Conservation (phyloP, 495 filamentous ascomycete genomes). For the Haplographium delicatum region DNA sequence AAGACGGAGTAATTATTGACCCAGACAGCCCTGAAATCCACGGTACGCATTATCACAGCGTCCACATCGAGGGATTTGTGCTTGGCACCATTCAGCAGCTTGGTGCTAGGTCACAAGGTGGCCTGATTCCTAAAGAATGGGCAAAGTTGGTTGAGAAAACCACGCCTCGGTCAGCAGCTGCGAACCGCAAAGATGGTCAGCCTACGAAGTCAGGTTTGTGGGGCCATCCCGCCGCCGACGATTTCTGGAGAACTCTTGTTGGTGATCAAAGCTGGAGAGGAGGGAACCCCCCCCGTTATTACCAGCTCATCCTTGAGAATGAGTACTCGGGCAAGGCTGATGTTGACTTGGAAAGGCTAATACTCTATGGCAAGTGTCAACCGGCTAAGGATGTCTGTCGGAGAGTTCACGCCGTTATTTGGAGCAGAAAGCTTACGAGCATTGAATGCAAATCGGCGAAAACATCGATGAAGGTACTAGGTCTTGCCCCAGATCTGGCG, state of each 20-base stretch:
- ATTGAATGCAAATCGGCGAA: no score
- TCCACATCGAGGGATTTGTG: neutral
- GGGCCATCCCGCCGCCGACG: constrained; percentile 17
- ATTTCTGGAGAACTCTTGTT: constrained; percentile 20
- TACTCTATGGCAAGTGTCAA: neutral
- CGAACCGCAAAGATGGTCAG: constrained; percentile 7
- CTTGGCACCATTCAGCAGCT: neutral
- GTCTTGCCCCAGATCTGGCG: no score
- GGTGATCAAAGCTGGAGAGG: constrained; percentile 19
- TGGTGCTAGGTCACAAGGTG: constrained; percentile 2
- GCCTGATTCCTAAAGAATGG: constrained; percentile 5
- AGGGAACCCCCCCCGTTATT: constrained; percentile 7
- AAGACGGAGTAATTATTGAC: constrained; percentile 2
- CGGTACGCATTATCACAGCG: neutral
- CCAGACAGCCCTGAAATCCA: no score
- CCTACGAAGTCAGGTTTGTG: no score
- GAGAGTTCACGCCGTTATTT: constrained; percentile 10
- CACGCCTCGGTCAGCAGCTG: no score
- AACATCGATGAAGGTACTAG: no score
- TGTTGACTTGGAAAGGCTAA: constrained; percentile 4
- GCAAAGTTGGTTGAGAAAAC: no score
- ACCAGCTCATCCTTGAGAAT: constrained; percentile 3
- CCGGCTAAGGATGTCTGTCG: neutral
- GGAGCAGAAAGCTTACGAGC: constrained; percentile 9
- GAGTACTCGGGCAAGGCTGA: neutral